Evolutionary conservation across 148 eudicot genomes (phyloP).

Genomic region (Cornus kousa): DNA sequence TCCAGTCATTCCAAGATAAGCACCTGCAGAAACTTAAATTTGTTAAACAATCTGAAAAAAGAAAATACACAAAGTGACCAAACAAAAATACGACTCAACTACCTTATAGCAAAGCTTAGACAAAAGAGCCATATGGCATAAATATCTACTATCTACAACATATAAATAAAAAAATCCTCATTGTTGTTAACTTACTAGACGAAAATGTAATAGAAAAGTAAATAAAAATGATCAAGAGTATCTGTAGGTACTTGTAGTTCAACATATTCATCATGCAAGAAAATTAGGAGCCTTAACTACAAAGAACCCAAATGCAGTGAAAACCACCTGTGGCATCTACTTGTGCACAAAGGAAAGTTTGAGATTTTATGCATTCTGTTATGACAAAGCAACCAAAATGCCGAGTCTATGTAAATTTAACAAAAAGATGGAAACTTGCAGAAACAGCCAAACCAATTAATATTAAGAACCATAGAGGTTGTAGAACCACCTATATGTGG

Average conservation of each 20-base stretch:
- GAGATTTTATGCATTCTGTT: neutral
- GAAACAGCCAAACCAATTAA: neutral
- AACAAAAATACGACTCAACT: neutral
- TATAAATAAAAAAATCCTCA: neutral
- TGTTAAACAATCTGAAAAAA: neutral
- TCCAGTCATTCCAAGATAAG: constrained; percentile 96
- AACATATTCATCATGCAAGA: neutral
- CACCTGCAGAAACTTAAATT: constrained; percentile 54
- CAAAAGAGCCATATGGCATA: neutral
- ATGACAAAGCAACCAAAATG: neutral
- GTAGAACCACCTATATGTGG: neutral
- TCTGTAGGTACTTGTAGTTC: neutral
- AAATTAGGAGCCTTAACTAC: neutral
- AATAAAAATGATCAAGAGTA: neutral
- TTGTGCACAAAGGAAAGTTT: neutral
- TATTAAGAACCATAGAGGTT: neutral
- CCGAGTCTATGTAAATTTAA: neutral
- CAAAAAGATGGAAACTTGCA: neutral
- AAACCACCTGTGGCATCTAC: neutral
- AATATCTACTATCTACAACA: neutral
- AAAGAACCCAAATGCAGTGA: neutral
- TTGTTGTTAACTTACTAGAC: neutral
- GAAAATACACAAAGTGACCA: neutral
- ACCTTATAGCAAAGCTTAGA: neutral
- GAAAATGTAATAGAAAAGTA: neutral